Evolutionary conservation across 2,329 filamentous ascomycete species (phyloP).

Genomic region (Pezicula neosporulosa): DNA sequence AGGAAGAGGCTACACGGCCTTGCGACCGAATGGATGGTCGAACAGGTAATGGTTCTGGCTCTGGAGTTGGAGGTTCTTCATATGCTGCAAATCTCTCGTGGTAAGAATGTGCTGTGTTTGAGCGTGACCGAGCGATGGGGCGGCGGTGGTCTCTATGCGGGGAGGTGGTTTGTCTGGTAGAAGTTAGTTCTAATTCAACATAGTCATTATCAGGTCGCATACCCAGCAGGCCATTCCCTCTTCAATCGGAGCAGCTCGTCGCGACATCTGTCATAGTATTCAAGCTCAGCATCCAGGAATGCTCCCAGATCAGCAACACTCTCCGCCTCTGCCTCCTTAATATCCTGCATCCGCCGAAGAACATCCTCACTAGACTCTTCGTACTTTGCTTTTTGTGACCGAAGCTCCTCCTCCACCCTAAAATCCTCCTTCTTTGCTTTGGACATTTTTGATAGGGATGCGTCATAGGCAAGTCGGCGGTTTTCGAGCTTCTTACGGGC

Average conservation of each 20-base stretch:
- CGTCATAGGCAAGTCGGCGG: constrained; percentile 85
- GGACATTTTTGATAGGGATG: constrained; percentile 84
- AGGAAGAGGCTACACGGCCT: constrained; percentile 23
- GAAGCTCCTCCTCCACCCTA: constrained; percentile 86
- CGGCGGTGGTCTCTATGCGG: constrained; percentile 19
- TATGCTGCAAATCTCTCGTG: constrained; percentile 53
- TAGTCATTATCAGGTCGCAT: constrained; percentile 23
- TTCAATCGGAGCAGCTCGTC: constrained; percentile 74
- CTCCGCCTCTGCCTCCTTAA: constrained; percentile 86
- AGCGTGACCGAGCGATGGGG: constrained; percentile 43
- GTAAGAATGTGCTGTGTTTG: constrained; percentile 62
- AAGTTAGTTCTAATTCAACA: constrained; percentile 6
- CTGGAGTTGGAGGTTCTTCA: constrained; percentile 41
- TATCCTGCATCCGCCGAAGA: constrained; percentile 88
- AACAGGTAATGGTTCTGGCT: constrained; percentile 36
- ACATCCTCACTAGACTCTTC: constrained; percentile 95
- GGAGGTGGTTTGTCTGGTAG: constrained; percentile 21
- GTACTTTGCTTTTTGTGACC: constrained; percentile 89
- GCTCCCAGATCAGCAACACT: constrained; percentile 74
- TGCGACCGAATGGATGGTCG: constrained; percentile 50
- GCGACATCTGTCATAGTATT: constrained; percentile 86
- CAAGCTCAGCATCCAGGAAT: constrained; percentile 85
- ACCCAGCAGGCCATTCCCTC: constrained; percentile 66
- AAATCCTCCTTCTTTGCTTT: constrained; percentile 95
- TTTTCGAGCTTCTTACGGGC: constrained; percentile 93